These are phyloP conservation scores for Heritiera littoralis DNA, from an alignment of 345 rosid genomes.

Conservation along the genomic window DNA sequence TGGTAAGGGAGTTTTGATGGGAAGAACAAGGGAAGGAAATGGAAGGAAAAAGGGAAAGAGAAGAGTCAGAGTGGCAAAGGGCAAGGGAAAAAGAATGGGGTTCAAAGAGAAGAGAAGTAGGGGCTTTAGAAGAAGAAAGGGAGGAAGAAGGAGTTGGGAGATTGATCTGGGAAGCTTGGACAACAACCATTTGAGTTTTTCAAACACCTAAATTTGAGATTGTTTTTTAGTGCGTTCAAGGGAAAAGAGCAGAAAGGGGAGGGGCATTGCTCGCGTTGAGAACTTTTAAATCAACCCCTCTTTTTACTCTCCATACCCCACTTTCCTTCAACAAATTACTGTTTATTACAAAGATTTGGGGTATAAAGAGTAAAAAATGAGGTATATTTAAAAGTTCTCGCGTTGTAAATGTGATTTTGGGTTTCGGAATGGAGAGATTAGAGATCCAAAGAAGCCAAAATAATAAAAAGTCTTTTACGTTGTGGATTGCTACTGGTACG, in stretches of 20 bases:
- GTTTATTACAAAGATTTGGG: too few relatives aligned
- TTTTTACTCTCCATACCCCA: too few relatives aligned
- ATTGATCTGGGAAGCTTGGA: slow-evolving; percentile 49
- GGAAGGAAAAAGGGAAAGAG: slow-evolving; percentile 64
- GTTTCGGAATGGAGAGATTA: too few relatives aligned
- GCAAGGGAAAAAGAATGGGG: slow-evolving; percentile 73
- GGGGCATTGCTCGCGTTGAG: too few relatives aligned
- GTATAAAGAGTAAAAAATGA: too few relatives aligned
- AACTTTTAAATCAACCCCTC: too few relatives aligned
- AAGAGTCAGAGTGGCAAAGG: slow-evolving; percentile 60
- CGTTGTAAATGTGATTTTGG: too few relatives aligned
- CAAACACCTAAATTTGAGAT: background rate
- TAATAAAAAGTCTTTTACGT: too few relatives aligned
- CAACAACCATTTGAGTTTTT: slow-evolving; percentile 38
- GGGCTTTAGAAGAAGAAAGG: slow-evolving; percentile 39
- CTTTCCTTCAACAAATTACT: too few relatives aligned
- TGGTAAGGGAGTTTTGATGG: slow-evolving; percentile 31
- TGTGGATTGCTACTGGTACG: too few relatives aligned
- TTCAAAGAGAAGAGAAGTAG: slow-evolving; percentile 54
- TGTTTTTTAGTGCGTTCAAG: background rate
- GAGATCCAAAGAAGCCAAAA: too few relatives aligned
- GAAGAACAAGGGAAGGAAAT: slow-evolving; percentile 37
- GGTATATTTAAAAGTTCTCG: too few relatives aligned
- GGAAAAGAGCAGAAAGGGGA: background rate
- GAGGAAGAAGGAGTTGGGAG: slow-evolving; percentile 40